Conservation (phyloP, 768 basidiomycete species). For the Lentinula edodes region DNA sequence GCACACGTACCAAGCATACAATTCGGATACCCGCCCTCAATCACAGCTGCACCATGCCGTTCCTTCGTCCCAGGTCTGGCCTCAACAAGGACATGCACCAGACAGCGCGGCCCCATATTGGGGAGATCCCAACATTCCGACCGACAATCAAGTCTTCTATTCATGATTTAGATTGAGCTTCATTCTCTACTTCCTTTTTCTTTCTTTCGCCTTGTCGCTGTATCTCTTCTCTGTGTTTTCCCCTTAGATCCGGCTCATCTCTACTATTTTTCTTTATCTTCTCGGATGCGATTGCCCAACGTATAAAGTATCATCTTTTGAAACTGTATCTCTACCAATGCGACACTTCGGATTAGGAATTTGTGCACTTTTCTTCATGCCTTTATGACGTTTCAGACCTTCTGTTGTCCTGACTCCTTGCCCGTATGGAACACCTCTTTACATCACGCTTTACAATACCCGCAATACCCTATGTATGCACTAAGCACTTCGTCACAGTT, state of each 20-base stretch:
- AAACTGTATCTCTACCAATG: neutral
- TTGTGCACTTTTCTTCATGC: too few relatives aligned
- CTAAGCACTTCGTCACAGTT: too few relatives aligned
- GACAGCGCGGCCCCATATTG: neutral
- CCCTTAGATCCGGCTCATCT: neutral
- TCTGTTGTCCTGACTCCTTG: too few relatives aligned
- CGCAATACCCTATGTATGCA: too few relatives aligned
- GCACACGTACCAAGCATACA: slow-evolving; percentile 2
- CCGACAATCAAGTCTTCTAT: neutral
- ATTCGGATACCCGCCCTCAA: neutral
- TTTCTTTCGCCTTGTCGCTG: neutral
- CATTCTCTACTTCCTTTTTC: neutral
- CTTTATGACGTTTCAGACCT: too few relatives aligned
- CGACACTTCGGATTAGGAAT: neutral
- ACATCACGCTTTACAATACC: too few relatives aligned
- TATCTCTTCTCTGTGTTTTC: neutral
- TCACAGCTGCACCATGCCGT: neutral
- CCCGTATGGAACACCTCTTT: too few relatives aligned
- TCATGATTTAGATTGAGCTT: neutral
- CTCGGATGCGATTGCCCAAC: neutral
- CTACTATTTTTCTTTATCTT: neutral
- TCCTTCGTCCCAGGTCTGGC: neutral
- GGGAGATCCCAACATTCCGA: neutral
- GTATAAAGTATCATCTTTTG: neutral
- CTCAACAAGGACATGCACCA: neutral